These are phyloP conservation scores for Trichosanthes truncata DNA, from an alignment of 306 rosid genomes.

Conservation along the genomic window DNA sequence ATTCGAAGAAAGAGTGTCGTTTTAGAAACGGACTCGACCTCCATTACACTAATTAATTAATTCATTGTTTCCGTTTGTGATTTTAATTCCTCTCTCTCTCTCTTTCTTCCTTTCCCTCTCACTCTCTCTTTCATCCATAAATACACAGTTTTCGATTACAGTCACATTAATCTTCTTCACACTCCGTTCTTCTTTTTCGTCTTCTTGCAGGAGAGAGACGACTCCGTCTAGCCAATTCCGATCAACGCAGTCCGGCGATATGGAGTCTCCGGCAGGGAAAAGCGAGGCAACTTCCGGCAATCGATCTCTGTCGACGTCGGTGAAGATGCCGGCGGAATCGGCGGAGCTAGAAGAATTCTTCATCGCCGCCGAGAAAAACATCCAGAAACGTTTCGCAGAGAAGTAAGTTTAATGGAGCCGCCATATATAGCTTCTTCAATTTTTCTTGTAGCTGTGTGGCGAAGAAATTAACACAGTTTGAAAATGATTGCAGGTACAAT, in stretches of 20 bases:
- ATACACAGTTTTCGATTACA: background rate
- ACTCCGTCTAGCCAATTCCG: conserved; percentile 34
- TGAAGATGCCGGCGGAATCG: conserved; percentile 44
- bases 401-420: conserved; percentile 32
- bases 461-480: background rate
- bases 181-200: background rate
- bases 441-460: background rate
- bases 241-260: conserved; percentile 29
- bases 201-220: conserved; percentile 53
- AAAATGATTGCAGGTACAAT: conserved; percentile 52
- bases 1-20: conserved; percentile 3
- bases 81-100: background rate
- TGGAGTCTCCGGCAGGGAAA: conserved; percentile 22
- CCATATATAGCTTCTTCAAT: background rate
- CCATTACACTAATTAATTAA: conserved; percentile 1
- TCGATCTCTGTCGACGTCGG: conserved; percentile 9
- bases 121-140: background rate
- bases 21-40: conserved; percentile 7
- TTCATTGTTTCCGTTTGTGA: conserved; percentile 12
- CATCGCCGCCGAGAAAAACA: conserved; percentile 48
- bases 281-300: conserved; percentile 30
- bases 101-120: too few species aligned
- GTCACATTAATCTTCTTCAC: background rate
- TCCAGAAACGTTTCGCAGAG: conserved; percentile 41
- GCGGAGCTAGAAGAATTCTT: conserved; percentile 84